phyloP scores from a whole-genome alignment of 352 stramenopile genomes.

The Pythium diclinum region DNA sequence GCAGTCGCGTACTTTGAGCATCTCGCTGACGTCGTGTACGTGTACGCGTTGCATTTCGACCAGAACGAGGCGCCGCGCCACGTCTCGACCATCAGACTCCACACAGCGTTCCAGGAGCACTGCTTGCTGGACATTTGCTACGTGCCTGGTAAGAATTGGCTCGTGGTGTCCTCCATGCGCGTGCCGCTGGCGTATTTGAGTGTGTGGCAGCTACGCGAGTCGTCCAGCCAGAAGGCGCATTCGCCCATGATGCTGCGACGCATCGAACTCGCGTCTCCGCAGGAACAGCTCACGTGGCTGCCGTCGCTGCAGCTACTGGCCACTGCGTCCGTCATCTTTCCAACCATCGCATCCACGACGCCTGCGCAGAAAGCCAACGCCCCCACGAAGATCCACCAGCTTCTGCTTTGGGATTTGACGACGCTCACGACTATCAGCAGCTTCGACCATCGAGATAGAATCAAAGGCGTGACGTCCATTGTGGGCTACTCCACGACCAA shows the following conservation, averaged over 20 bases:
- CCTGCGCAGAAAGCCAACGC: conserved; percentile 21
- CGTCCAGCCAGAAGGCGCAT: conserved; percentile 20
- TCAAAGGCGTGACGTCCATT: conserved; percentile 53
- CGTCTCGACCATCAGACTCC: conserved; percentile 58
- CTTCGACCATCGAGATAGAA: conserved; percentile 33
- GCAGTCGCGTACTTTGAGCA: conserved; percentile 71
- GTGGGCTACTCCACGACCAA: conserved; percentile 40
- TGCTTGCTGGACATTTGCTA: conserved; percentile 56
- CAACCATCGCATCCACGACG: conserved; percentile 30
- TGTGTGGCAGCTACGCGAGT: conserved; percentile 51
- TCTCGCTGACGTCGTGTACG: conserved; percentile 60
- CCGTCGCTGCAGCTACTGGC: conserved; percentile 47
- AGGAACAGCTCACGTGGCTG: conserved; percentile 61
- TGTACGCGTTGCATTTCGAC: conserved; percentile 65
- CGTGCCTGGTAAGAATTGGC: conserved; percentile 34
- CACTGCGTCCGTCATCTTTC: conserved; percentile 49
- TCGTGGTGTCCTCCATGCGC: conserved; percentile 61
- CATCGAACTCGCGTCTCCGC: conserved; percentile 47
- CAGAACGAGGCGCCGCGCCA: conserved; percentile 58
- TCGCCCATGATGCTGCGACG: conserved; percentile 60
- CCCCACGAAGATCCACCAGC: conserved; percentile 48
- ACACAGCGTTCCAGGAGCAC: conserved; percentile 78
- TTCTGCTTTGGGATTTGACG: conserved; percentile 53
- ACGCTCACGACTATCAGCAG: conserved; percentile 18
- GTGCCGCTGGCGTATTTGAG: conserved; percentile 44